These are phyloP conservation scores for Candida tallmaniae DNA, from an alignment of 805 yeast species.

Conservation along the genomic window DNA sequence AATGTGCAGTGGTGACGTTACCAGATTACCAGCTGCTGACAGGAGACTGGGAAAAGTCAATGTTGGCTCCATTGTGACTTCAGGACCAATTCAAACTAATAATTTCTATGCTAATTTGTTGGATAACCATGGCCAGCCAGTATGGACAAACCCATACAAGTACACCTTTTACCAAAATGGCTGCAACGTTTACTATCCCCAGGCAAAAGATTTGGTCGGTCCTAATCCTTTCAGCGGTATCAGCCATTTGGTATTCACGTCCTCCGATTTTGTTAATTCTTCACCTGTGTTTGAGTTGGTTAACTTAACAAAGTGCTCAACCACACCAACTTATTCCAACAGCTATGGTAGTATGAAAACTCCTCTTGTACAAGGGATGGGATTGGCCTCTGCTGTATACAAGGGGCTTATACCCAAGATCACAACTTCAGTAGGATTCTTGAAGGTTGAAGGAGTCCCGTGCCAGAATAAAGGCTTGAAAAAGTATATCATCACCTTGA, in stretches of 20 bases:
- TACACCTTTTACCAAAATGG: slow-evolving; percentile 8
- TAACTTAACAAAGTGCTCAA: slow-evolving; percentile 12
- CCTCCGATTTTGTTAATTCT: slow-evolving; percentile 8
- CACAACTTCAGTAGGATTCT: slow-evolving; percentile 18
- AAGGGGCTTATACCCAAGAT: slow-evolving; percentile 45
- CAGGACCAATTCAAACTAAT: slow-evolving; percentile 49
- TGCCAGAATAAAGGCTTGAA: slow-evolving; percentile 13
- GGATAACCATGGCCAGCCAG: slow-evolving; percentile 47
- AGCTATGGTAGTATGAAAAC: slow-evolving; percentile 37
- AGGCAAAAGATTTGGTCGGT: slow-evolving; percentile 11
- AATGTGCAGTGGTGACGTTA: slow-evolving; percentile 14
- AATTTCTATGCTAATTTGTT: slow-evolving; percentile 68
- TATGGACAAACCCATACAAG: slow-evolving; percentile 59
- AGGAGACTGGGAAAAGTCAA: slow-evolving; percentile 12
- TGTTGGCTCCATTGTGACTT: slow-evolving; percentile 10
- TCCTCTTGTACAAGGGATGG: slow-evolving; percentile 54
- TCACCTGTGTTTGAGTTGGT: slow-evolving; percentile 7
- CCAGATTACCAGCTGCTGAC: slow-evolving; percentile 12
- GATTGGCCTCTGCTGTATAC: slow-evolving; percentile 65
- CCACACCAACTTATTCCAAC: slow-evolving; percentile 11
- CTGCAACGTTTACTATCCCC: slow-evolving; percentile 13
- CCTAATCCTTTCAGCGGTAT: slow-evolving; percentile 13
- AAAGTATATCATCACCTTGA: slow-evolving; percentile 13
- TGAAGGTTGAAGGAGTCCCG: slow-evolving; percentile 8
- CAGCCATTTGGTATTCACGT: slow-evolving; percentile 11